Base-by-base conservation (phyloP, 805 yeast genomes). In the Metschnikowia noctiluminum region DNA sequence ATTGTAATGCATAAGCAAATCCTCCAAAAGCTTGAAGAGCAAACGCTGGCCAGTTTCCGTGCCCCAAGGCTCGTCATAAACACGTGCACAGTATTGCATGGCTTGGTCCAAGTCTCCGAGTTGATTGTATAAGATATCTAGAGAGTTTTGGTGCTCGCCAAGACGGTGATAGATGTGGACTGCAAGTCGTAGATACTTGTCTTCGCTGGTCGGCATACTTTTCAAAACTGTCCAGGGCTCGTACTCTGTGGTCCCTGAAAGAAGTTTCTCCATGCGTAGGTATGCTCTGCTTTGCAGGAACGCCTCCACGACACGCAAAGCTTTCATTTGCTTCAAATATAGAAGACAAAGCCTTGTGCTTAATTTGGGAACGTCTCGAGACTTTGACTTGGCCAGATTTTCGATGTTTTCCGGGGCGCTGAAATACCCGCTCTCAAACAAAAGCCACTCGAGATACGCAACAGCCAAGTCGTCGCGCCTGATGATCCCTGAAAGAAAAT, bases 81-180 rank as follows among this genome's bases (percentile, higher is more conserved):
- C 66, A 4, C 69, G 68, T 1, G 76, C 64, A 52, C 94, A 84
- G 57, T 87, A 87, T 2, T 66, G 61, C 51, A 85, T 75, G 0
- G 96, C 87, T n/a, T 71, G 68, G 16, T 65, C 65, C 42, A 79
- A 74, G 59, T 85, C 85, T 3, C 77, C 65, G 40, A 87, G 63
- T 16, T 81, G 81, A 42, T 78, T 73, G 41, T 80, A 81, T 27
- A 82, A 71, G 2, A 89, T 77, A 46, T 80, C 79, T 14, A 92
- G 66, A 0, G 89, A 84, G 43, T 80, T 76, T 10, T 75, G 73
- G 59, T 87, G 88, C 45, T 80, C 80, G 1, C 80, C 82, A 38
- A 86, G 59, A 50, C 80, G 76, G 40, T 76, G 76, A 46, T 85
- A 72, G 2, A 90, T 78, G 40, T 78, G 73, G 0, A 87, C 80